Evolutionary conservation across 495 filamentous ascomycete genomes (phyloP), one percentile per base, ranked within the genome.

Genomic region (Usnea hakonensis): DNA sequence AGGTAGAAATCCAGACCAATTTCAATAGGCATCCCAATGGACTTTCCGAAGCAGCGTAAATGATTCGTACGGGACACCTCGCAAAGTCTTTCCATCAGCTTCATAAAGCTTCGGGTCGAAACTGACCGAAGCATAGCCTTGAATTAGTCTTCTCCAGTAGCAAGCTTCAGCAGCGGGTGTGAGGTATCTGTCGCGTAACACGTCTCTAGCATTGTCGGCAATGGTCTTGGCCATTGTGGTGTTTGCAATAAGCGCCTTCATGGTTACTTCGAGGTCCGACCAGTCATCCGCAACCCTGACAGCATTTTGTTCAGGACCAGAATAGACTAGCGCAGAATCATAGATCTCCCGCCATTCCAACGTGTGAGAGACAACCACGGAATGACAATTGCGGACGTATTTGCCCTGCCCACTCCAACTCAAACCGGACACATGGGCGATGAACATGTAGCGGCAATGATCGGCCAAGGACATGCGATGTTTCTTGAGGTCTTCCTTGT

Each of bases 141-240:
- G 68, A 4, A 86, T 67, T 68, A 87, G 65, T 55, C 75, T 66
- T 28, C 85, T 73, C 84, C 84, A 86, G 64, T 86, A 85, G 59
- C 83, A 86, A 4, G 79, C 75, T 68, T 84, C 79, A 0, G 83
- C 85, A 7, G 85, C 84, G 0, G 82, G 81, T n/a, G 84, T 85
- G 26, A 84, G 71, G 67, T 85, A 85, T 10, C 83, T 74, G 62
- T 85, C 81, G 4, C 83, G 68, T 67, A 87, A 86, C n/a, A 75
- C 78, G 38, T 67, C 65, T 13, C 80, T 78, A 1, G 46, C 46
- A 50, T 50, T 50, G 46, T 50, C 46, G 4, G 46, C 46, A 30
- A 50, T 50, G 0, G 2, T 50, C 26, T 30, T 30, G 14, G 26
- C 26, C 11, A 14, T 14, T 17, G 46, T 50, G 3, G 46, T 50